Evolutionary conservation across 2,329 filamentous ascomycete genomes (phyloP).

Genomic region (Ciborinia camelliae): DNA sequence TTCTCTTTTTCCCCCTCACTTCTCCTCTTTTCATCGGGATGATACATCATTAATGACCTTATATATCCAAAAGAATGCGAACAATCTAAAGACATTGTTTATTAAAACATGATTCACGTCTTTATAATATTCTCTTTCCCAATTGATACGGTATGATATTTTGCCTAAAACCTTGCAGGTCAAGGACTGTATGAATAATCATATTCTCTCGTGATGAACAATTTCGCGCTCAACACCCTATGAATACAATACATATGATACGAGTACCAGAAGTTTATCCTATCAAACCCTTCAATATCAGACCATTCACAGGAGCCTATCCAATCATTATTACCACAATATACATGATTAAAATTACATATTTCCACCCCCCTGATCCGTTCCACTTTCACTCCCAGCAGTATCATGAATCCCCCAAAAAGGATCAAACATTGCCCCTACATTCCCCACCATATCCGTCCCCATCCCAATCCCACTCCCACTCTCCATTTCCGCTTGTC

Average conservation of each 20-base stretch:
- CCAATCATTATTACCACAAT: neutral
- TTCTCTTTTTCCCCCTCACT: too few species aligned
- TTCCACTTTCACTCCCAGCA: neutral
- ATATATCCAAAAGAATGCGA: too few species aligned
- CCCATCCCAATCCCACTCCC: neutral
- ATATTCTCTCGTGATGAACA: too few species aligned
- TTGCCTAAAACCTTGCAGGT: too few species aligned
- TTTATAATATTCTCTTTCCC: neutral
- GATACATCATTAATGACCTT: too few species aligned
- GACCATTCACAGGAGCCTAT: neutral
- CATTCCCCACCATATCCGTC: neutral
- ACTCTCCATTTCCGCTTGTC: neutral
- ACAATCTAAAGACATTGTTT: too few species aligned
- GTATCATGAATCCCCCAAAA: slow-evolving; percentile 5
- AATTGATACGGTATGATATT: neutral
- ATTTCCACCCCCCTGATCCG: neutral
- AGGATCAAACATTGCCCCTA: slow-evolving; percentile 2
- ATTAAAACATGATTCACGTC: neutral
- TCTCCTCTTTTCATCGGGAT: too few species aligned
- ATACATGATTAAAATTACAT: neutral
- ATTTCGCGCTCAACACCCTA: neutral
- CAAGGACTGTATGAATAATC: too few species aligned
- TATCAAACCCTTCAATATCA: too few species aligned
- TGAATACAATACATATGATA: neutral
- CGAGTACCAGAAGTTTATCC: neutral